Evolutionary conservation across 768 basidiomycete species (phyloP).

Genomic region (Mycena galopus): DNA sequence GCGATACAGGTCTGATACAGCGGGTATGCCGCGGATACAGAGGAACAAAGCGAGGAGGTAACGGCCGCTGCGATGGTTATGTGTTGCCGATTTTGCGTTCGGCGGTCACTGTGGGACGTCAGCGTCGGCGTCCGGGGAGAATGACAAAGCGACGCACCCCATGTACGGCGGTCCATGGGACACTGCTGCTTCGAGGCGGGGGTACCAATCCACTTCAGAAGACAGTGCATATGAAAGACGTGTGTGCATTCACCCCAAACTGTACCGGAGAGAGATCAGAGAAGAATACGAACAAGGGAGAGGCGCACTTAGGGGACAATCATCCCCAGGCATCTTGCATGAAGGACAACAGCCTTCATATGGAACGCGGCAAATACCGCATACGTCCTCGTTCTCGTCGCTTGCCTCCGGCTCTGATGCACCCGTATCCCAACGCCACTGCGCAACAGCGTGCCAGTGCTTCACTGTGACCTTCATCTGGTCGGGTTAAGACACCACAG

Average conservation of each 20-base stretch:
- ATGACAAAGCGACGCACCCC: slow-evolving; percentile 71
- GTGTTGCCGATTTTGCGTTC: slow-evolving; percentile 30
- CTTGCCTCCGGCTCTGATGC: slow-evolving; percentile 45
- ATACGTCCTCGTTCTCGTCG: slow-evolving; percentile 68
- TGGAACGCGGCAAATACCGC: slow-evolving; percentile 92
- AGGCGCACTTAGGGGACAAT: slow-evolving; percentile 87
- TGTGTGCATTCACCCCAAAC: slow-evolving; percentile 99
- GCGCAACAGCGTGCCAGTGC: slow-evolving; percentile 89
- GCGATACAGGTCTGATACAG: slow-evolving; percentile 17
- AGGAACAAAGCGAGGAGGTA: not conserved
- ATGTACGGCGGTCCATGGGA: slow-evolving; percentile 96
- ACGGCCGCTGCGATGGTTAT: not conserved
- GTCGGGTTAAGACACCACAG: not conserved
- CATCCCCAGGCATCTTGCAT: slow-evolving; percentile 97
- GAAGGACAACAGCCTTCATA: slow-evolving; percentile 96
- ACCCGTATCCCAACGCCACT: slow-evolving; percentile 87
- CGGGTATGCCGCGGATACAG: not conserved
- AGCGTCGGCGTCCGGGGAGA: not conserved
- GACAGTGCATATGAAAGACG: slow-evolving; percentile 98
- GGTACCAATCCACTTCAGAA: slow-evolving; percentile 96
- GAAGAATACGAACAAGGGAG: not conserved
- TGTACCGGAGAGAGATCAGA: slow-evolving; percentile 48
- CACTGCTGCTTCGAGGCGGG: slow-evolving; percentile 93
- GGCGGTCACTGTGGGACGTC: slow-evolving; percentile 23
- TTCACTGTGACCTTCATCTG: slow-evolving; percentile 87